phyloP scores from a whole-genome alignment of 2,329 filamentous ascomycete genomes.

The Colletotrichum abscissum region DNA sequence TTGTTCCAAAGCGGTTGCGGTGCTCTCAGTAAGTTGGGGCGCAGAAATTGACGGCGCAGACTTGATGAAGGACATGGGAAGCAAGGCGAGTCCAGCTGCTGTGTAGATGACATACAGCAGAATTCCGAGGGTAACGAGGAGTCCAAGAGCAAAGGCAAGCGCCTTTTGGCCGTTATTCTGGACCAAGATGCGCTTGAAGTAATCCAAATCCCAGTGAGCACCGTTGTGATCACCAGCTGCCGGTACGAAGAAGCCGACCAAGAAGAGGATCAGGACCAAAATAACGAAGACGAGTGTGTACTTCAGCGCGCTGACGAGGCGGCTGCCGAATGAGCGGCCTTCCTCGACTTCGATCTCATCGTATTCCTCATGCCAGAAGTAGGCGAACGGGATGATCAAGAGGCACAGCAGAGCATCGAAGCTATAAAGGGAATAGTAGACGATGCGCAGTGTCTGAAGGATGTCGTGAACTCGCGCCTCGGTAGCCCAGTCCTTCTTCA shows the following conservation, averaged over 20 bases:
- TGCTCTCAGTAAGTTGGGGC: constrained; percentile 80
- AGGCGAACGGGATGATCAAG: constrained; percentile 91
- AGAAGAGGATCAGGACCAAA: constrained; percentile 84
- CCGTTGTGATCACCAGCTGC: constrained; percentile 75
- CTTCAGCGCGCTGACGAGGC: constrained; percentile 87
- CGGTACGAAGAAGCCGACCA: constrained; percentile 94
- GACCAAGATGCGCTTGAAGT: constrained; percentile 85
- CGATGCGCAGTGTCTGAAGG: constrained; percentile 81
- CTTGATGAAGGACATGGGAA: constrained; percentile 93
- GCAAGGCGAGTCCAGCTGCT: constrained; percentile 85
- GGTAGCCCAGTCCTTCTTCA: constrained; percentile 95
- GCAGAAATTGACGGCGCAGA: constrained; percentile 88
- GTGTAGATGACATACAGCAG: constrained; percentile 91
- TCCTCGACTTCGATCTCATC: constrained; percentile 90
- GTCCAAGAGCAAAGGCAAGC: constrained; percentile 86
- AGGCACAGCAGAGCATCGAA: constrained; percentile 91
- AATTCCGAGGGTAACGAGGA: constrained; percentile 89
- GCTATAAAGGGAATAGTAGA: constrained; percentile 94
- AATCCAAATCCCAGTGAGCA: constrained; percentile 84
- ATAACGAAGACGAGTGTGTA: constrained; percentile 89
- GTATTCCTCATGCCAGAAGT: constrained; percentile 98
- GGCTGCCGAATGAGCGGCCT: constrained; percentile 74
- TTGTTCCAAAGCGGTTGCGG: constrained; percentile 81
- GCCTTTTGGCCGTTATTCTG: constrained; percentile 94
- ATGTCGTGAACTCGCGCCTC: constrained; percentile 83